Conservation (phyloP, 1,284 basidiomycete genomes). For the Apiotrichum siamense region DNA sequence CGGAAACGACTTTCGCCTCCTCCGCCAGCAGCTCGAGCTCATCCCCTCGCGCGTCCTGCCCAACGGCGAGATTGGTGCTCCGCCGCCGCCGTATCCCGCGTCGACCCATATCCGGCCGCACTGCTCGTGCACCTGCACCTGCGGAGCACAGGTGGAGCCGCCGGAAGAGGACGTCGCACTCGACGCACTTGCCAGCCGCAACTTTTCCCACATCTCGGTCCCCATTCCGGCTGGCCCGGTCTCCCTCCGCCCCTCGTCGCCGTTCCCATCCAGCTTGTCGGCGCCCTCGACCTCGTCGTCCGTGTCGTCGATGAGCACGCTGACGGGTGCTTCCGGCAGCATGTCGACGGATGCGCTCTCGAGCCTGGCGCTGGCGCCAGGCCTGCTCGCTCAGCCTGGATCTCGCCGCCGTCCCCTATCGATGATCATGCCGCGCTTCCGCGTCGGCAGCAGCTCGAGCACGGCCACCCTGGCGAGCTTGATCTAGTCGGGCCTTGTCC, state of each 20-base stretch:
- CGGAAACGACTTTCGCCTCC: slow-evolving; percentile 12
- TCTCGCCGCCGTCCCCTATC: neutral
- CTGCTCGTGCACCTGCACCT: slow-evolving; percentile 11
- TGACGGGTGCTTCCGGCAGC: neutral
- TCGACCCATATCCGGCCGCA: no score
- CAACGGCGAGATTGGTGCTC: neutral
- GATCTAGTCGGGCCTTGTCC: no score
- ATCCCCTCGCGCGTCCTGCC: slow-evolving; percentile 6
- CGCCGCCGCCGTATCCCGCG: slow-evolving; percentile 5
- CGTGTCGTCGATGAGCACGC: neutral
- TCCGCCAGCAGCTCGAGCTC: slow-evolving; percentile 11
- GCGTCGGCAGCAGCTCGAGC: neutral
- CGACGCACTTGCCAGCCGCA: slow-evolving; percentile 4
- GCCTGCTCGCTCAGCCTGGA: neutral
- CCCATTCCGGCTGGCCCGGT: neutral
- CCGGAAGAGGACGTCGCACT: neutral
- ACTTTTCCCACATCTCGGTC: no score
- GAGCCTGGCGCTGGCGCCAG: no score
- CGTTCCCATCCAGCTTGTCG: neutral
- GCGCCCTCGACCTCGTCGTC: neutral
- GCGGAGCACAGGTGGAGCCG: slow-evolving; percentile 1
- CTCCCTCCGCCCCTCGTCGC: neutral
- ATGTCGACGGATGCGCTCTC: neutral
- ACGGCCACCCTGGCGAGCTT: neutral
- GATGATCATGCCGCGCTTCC: neutral